Percentiles rank a stretch among this genome's conserved stretches.
Evolutionary conservation across 2,329 filamentous ascomycete species (phyloP).

Genomic region (Sporothrix pallida): DNA sequence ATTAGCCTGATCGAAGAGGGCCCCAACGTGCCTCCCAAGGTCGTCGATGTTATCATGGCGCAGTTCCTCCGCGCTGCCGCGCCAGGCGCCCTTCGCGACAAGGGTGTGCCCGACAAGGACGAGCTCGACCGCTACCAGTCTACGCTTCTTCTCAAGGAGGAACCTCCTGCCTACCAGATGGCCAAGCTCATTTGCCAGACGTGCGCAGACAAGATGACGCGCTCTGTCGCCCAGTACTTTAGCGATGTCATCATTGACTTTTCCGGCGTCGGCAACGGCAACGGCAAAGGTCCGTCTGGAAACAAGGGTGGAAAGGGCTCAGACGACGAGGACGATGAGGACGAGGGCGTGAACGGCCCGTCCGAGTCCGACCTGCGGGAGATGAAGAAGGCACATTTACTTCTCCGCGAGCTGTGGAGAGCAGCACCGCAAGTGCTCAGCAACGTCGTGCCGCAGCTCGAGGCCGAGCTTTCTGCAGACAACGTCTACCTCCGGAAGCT

Average conservation of each 20-base stretch:
- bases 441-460: constrained; percentile 92
- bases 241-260: constrained; percentile 95
- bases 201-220: constrained; percentile 91
- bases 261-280: constrained; percentile 62
- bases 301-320: constrained; percentile 30
- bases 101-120: constrained; percentile 52
- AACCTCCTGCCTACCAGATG: constrained; percentile 94
- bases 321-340: constrained; percentile 64
- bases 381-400: constrained; percentile 83
- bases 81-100: constrained; percentile 65
- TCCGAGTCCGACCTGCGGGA: constrained; percentile 86
- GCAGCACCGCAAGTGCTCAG: constrained; percentile 86
- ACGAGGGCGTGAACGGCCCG: constrained; percentile 64
- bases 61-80: constrained; percentile 92
- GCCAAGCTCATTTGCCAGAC: constrained; percentile 91
- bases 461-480: constrained; percentile 89
- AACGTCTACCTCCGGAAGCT: constrained; percentile 84
- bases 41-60: constrained; percentile 91
- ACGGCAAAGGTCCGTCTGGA: constrained; percentile 22
- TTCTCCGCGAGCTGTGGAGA: constrained; percentile 92
- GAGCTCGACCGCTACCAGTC: constrained; percentile 77
- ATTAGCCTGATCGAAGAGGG: constrained; percentile 88
- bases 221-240: constrained; percentile 94
- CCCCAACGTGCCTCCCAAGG: constrained; percentile 74
- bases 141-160: constrained; percentile 82